phyloP scores from a whole-genome alignment of 192 early-diverging fungal species.

The Podila epigama region DNA sequence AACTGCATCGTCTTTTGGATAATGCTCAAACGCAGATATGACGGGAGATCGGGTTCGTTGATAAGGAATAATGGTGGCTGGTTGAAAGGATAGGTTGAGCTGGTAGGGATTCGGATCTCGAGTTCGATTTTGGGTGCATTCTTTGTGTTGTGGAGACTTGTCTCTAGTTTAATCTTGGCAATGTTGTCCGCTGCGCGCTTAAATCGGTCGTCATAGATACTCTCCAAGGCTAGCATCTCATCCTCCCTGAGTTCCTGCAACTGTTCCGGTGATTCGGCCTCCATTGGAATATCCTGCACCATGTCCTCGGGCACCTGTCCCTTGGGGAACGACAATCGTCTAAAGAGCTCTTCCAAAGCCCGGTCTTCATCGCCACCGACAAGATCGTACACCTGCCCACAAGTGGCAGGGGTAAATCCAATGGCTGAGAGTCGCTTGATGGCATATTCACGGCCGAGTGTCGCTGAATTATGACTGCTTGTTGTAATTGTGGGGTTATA shows the following conservation, averaged over 20 bases:
- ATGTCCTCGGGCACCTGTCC: constrained; percentile 46
- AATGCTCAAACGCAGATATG: constrained; percentile 71
- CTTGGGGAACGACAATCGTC: constrained; percentile 57
- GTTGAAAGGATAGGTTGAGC: constrained; percentile 70
- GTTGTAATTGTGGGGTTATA: constrained; percentile 63
- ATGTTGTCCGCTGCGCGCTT: constrained; percentile 15
- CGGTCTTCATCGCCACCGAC: constrained; percentile 56
- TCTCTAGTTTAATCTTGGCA: constrained; percentile 40
- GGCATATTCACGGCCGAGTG: constrained; percentile 67
- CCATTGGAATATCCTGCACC: constrained; percentile 35
- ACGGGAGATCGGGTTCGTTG: constrained; percentile 68
- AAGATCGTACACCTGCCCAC: constrained; percentile 55
- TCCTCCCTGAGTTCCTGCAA: constrained; percentile 53
- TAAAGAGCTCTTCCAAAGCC: constrained; percentile 62
- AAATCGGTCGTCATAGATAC: constrained; percentile 73
- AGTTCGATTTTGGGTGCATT: constrained; percentile 54
- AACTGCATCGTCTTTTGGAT: constrained; percentile 59
- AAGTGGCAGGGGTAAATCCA: constrained; percentile 64
- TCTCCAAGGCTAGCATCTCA: constrained; percentile 69
- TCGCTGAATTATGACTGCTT: constrained; percentile 54
- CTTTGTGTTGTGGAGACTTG: constrained; percentile 28
- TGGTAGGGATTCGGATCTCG: constrained; percentile 68
- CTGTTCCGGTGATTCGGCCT: constrained; percentile 44
- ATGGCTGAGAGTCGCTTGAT: constrained; percentile 63
- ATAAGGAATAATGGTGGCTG: constrained; percentile 70